A percentile compares a stretch with the other conserved stretches of the same genome.
These are phyloP conservation scores for Fagopyrum homotropicum DNA, from an alignment of 148 eudicot species.

Conservation along the genomic window DNA sequence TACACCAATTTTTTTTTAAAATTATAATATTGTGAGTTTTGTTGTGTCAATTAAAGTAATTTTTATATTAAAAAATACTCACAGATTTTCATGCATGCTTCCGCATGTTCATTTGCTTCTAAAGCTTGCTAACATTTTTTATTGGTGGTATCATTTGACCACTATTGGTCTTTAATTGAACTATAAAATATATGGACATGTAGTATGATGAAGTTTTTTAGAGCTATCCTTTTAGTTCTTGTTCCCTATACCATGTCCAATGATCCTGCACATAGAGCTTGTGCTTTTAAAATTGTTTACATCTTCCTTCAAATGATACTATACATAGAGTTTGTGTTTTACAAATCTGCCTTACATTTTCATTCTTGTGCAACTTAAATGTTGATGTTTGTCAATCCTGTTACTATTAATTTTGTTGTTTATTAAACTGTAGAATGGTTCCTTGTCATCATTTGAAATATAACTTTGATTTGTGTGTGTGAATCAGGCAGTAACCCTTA, in stretches of 20 bases:
- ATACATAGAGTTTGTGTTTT: neutral
- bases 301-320: no score
- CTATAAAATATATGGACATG: neutral
- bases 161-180: neutral
- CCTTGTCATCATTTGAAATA: neutral
- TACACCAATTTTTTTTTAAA: neutral
- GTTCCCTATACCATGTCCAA: neutral
- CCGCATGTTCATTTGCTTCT: neutral
- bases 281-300: neutral
- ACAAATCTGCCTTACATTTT: neutral
- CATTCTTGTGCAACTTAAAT: neutral
- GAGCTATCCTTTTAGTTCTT: neutral
- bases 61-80: neutral
- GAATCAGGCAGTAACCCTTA: conserved; percentile 48
- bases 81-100: neutral
- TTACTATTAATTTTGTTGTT: neutral
- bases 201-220: neutral
- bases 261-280: neutral
- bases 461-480: conserved; percentile 3
- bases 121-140: neutral
- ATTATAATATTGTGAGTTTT: neutral
- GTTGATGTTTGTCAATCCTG: neutral
- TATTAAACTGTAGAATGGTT: neutral
- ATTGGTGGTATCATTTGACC: neutral
- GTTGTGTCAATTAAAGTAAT: neutral